Base-by-base conservation (phyloP, 2,329 filamentous ascomycete genomes). In the Ceratocystis harringtonii region DNA sequence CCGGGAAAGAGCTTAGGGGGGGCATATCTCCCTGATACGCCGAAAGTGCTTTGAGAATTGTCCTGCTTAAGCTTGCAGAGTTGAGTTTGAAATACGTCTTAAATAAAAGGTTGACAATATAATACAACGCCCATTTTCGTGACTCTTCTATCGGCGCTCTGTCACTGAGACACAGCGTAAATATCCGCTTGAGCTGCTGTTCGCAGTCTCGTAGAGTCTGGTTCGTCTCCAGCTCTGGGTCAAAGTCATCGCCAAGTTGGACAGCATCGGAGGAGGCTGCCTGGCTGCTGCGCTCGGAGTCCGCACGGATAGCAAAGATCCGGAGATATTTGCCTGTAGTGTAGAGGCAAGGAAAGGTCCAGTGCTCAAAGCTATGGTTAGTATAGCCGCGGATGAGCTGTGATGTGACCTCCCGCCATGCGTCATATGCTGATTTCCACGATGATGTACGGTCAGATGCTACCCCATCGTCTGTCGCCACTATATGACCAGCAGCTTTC, bases 11-110 rank as follows among this genome's bases (percentile, higher is more conserved):
- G 17, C 87, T 81, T 36, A 96, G 79, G 0, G 83, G 78, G 0
- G 94, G 94, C 78, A 99, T 87, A 71, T 99, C 92, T 57, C 84
- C 82, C 68, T 79, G 77, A 65, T 88, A 87, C 12, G 91, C 92
- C 60, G 86, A 81, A 61, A 99, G 80, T 0, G 90, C 91, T 70
- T 87, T 89, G 60, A 99, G 79, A 62, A 97, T 87, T 69, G 94
- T 96, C 73, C 94, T 91, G 19, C 87, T 95, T 22, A 97, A 79
- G n/a, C 85, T 86, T 66, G 95, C 87, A 43, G 88, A 89, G 76
- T 95, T 96, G 69, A 97, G 80, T 78, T 90, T 95, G 79, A 99
- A 99, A 75, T 97, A 96, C 1, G 92, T 97, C 76, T 97, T 97
- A 83, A 99, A 99, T 15, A 96, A 80, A 6, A 99, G 81, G 73